phyloP scores from a whole-genome alignment of 2,329 filamentous ascomycete genomes.

The Chrysoporthe deuterocubensis region DNA sequence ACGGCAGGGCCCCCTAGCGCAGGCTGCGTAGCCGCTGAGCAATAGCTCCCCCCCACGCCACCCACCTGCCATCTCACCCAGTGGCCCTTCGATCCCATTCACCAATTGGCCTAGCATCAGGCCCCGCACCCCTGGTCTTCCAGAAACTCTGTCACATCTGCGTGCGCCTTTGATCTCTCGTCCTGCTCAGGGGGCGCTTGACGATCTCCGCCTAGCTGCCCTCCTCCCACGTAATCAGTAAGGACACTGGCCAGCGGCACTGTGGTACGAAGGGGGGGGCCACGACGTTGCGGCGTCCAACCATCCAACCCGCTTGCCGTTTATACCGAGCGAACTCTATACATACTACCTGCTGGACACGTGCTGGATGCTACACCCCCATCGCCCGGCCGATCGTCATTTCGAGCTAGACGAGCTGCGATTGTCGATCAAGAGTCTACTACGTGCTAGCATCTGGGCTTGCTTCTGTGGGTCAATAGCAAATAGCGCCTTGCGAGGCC shows the following conservation, averaged over 20 bases:
- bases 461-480: not conserved
- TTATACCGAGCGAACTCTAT: not conserved
- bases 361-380: not conserved
- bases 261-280: not conserved
- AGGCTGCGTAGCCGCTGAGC: not conserved
- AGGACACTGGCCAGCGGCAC: not conserved
- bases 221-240: conserved; percentile 3
- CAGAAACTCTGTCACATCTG: not conserved
- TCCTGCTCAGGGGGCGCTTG: not conserved
- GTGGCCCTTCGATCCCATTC: not conserved
- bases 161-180: not conserved
- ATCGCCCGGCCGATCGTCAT: conserved; percentile 8
- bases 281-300: not conserved
- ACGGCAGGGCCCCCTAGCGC: not conserved
- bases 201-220: not conserved
- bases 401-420: not conserved
- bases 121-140: not conserved
- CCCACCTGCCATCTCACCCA: not conserved
- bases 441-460: not conserved
- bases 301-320: not conserved
- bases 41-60: not conserved
- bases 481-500: not conserved
- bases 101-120: not conserved
- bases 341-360: not conserved
- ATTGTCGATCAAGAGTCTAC: conserved; percentile 6